Conservation (phyloP, 2,329 filamentous ascomycete species). For the Sporothrix sp. region DNA sequence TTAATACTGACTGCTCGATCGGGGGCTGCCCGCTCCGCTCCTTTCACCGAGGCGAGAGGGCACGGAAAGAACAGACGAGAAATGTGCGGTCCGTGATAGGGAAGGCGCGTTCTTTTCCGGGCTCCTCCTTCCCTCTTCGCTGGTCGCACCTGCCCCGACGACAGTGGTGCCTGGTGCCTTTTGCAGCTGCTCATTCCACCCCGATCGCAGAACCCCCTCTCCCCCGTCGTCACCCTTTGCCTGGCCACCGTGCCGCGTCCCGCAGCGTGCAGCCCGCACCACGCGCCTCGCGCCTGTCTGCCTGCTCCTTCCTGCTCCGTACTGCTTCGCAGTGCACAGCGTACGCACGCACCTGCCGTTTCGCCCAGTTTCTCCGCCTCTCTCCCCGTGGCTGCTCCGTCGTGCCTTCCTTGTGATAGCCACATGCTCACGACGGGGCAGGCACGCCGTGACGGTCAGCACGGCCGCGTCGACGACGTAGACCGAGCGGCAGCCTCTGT, state of each 20-base stretch:
- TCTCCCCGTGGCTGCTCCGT: background rate
- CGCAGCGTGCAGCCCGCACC: too few relatives aligned
- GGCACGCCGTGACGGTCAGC: background rate
- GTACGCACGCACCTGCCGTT: too few relatives aligned
- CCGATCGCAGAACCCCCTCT: too few relatives aligned
- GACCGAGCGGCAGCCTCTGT: too few relatives aligned
- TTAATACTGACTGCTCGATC: background rate
- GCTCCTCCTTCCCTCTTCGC: background rate
- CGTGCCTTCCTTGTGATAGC: slow-evolving; percentile 3
- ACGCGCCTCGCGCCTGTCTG: too few relatives aligned
- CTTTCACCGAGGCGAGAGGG: background rate
- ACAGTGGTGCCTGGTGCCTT: background rate
- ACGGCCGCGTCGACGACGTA: background rate
- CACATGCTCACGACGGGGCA: background rate
- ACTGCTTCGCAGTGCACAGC: too few relatives aligned
- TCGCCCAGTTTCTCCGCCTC: background rate
- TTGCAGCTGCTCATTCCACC: background rate
- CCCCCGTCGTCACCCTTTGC: too few relatives aligned
- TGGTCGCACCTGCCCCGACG: too few relatives aligned
- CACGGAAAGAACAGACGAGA: background rate
- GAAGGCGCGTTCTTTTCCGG: background rate
- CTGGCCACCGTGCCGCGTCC: too few relatives aligned
- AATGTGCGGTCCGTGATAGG: background rate
- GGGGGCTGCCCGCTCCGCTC: slow-evolving; percentile 1
- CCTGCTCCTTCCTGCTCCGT: too few relatives aligned